A percentile compares a stretch with the other conserved stretches of the same genome.
Evolutionary conservation across 495 filamentous ascomycete genomes (phyloP).

Genomic region (Filosporella fistucella): DNA sequence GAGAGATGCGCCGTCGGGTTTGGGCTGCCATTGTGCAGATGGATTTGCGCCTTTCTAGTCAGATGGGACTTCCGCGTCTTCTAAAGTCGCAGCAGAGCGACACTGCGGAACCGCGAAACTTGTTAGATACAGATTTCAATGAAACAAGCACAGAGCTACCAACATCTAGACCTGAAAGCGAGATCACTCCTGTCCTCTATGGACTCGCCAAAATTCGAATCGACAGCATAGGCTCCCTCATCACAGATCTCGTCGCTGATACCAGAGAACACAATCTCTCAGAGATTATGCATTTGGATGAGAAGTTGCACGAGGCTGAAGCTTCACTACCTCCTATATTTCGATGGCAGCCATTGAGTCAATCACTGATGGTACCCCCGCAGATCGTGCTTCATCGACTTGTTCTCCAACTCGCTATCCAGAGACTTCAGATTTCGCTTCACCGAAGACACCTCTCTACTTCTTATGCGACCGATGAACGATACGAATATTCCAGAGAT

Average conservation of each 20-base stretch:
- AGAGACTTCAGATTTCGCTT: conserved; percentile 25
- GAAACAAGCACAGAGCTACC: conserved; percentile 72
- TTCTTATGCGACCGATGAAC: conserved; percentile 9
- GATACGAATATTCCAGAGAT: conserved; percentile 27
- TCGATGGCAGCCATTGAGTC: conserved; percentile 4
- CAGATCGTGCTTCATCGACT: conserved; percentile 27
- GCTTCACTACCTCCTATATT: conserved; percentile 6
- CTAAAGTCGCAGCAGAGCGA: conserved; percentile 76
- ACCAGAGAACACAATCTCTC: background rate
- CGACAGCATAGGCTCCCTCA: background rate
- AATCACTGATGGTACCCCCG: conserved; percentile 3
- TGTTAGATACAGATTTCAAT: conserved; percentile 87
- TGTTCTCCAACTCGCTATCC: conserved; percentile 25
- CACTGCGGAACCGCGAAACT: conserved; percentile 76
- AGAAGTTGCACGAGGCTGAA: background rate
- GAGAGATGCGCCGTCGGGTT: conserved; percentile 82
- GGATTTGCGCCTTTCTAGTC: conserved; percentile 83
- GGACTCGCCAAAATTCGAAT: conserved; percentile 29
- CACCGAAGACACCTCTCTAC: conserved; percentile 30
- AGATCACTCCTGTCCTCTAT: conserved; percentile 67
- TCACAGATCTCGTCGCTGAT: conserved; percentile 1
- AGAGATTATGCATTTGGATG: background rate
- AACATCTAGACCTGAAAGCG: conserved; percentile 62
- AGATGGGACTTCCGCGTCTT: conserved; percentile 81
- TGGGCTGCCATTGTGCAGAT: conserved; percentile 78